These are phyloP conservation scores for Ramaria sp. DNA, from an alignment of 768 basidiomycete genomes.

Conservation along the genomic window DNA sequence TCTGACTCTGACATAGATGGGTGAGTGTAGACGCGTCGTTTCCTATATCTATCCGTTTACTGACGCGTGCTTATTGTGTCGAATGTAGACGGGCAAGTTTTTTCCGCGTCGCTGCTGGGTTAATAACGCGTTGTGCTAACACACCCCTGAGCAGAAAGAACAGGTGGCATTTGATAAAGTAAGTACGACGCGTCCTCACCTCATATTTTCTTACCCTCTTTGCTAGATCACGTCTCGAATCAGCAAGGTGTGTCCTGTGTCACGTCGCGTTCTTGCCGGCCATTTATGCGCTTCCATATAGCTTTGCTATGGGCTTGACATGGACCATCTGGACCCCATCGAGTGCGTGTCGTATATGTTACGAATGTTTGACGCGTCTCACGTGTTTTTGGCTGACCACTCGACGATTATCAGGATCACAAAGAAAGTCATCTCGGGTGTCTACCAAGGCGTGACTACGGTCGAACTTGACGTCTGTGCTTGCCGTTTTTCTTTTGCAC, in stretches of 20 bases:
- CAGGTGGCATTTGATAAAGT: constrained; percentile 92
- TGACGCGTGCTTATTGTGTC: constrained; percentile 4
- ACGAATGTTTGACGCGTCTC: neutral
- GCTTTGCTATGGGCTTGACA: constrained; percentile 92
- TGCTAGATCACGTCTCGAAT: constrained; percentile 75
- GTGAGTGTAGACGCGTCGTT: constrained; percentile 9
- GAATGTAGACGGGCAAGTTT: constrained; percentile 38
- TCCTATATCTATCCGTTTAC: neutral
- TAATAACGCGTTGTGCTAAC: constrained; percentile 8
- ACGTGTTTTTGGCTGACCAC: neutral
- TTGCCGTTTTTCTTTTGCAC: neutral
- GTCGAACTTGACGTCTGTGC: constrained; percentile 85
- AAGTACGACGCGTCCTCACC: constrained; percentile 15
- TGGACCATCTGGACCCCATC: constrained; percentile 85
- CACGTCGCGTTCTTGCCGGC: neutral
- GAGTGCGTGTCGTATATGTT: constrained; percentile 43
- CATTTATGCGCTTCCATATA: constrained; percentile 7
- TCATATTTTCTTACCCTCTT: constrained; percentile 7
- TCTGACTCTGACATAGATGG: neutral
- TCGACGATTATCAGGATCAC: constrained; percentile 44
- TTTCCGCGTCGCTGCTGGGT: constrained; percentile 18
- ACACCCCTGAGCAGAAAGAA: constrained; percentile 52
- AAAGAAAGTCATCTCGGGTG: constrained; percentile 87
- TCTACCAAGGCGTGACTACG: constrained; percentile 93
- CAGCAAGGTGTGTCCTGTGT: constrained; percentile 34